Conservation (phyloP, 2,329 filamentous ascomycete genomes). For the Thelonectria olida region DNA sequence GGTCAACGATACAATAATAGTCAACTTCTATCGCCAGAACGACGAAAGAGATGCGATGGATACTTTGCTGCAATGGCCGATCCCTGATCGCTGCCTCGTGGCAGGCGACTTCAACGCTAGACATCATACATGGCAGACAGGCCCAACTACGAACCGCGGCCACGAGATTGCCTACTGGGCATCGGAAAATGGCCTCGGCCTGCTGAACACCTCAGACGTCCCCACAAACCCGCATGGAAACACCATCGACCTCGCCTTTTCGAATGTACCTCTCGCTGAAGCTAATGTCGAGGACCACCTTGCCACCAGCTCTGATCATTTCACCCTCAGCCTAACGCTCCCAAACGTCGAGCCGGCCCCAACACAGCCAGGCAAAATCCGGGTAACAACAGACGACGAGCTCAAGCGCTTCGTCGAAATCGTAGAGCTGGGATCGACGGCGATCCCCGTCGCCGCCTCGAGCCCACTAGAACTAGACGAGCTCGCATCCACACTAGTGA, state of each 20-base stretch:
- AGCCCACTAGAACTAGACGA: conserved; percentile 15
- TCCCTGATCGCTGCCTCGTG: conserved; percentile 22
- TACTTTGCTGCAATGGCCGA: conserved; percentile 18
- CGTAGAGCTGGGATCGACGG: conserved; percentile 12
- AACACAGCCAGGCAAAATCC: conserved; percentile 17
- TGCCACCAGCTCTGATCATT: conserved; percentile 29
- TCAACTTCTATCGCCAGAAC: conserved; percentile 29
- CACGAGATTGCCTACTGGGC: conserved; percentile 23
- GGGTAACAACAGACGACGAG: conserved; percentile 27
- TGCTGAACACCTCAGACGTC: conserved; percentile 24
- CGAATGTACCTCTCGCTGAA: conserved; percentile 23
- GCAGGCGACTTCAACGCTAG: conserved; percentile 32
- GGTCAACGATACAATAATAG: conserved; percentile 23
- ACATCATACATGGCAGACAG: conserved; percentile 26
- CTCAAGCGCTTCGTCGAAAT: conserved; percentile 23
- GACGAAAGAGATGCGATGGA: conserved; percentile 20
- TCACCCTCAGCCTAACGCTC: conserved; percentile 23
- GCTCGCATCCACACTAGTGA: conserved; percentile 14
- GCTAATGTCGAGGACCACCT: conserved; percentile 26
- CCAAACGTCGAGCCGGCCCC: conserved; percentile 11
- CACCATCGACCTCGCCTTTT: conserved; percentile 29
- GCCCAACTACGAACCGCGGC: conserved; percentile 12
- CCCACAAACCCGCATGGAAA: conserved; percentile 31
- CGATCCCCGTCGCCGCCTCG: background rate
- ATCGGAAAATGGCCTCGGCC: conserved; percentile 16